Conservation (phyloP, 2,329 filamentous ascomycete species). For the Thielaviopsis ethacetica region DNA sequence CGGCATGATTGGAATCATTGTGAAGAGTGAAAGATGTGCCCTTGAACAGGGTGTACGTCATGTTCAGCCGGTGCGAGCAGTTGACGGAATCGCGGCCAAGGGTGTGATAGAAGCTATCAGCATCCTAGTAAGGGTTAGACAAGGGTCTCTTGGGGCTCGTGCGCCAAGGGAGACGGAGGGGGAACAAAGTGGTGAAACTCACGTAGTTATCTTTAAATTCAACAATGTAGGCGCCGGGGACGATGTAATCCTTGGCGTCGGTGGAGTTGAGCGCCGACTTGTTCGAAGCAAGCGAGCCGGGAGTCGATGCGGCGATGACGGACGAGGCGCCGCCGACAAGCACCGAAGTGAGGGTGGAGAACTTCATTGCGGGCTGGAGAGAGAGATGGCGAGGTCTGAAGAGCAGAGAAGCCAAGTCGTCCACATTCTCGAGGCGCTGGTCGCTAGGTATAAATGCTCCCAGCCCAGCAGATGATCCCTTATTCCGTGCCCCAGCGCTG, state of each 20-base stretch:
- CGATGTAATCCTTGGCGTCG: not conserved
- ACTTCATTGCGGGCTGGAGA: not conserved
- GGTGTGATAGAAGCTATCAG: not conserved
- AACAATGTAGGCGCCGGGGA: conserved; percentile 3
- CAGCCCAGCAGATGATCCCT: no score
- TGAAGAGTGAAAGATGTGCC: not conserved
- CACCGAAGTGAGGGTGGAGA: not conserved
- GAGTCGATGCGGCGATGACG: not conserved
- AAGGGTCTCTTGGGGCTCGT: not conserved
- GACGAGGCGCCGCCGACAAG: not conserved
- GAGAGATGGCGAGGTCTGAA: not conserved
- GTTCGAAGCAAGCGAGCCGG: not conserved
- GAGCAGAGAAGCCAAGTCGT: not conserved
- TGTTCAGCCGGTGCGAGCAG: not conserved
- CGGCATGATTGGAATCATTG: not conserved
- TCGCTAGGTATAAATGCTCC: not conserved
- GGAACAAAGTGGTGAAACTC: not conserved
- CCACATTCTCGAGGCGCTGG: not conserved
- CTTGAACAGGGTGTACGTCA: conserved; percentile 1
- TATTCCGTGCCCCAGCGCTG: not conserved
- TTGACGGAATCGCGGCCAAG: not conserved
- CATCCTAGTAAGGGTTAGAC: not conserved
- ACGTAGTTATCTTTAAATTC: conserved; percentile 3
- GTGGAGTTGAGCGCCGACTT: not conserved
- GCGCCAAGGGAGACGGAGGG: not conserved